Conservation (phyloP, 2,329 filamentous ascomycete species). For the Magnaporthales sp. region DNA sequence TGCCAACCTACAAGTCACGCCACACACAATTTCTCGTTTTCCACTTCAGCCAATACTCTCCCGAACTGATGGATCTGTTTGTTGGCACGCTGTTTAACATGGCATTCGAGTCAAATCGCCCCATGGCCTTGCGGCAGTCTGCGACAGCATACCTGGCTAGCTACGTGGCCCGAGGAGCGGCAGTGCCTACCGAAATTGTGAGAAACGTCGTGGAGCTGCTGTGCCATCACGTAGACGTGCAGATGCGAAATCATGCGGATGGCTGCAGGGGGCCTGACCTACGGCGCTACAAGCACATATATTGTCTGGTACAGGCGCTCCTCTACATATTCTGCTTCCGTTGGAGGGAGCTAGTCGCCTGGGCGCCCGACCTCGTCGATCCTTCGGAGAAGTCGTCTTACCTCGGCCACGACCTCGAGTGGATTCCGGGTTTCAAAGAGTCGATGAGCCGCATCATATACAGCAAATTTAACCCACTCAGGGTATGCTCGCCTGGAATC, state of each 20-base stretch:
- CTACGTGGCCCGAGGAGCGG: slow-evolving; percentile 84
- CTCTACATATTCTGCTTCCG: slow-evolving; percentile 97
- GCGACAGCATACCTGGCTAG: slow-evolving; percentile 89
- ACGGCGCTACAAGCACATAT: slow-evolving; percentile 75
- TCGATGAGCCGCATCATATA: slow-evolving; percentile 71
- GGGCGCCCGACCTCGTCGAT: slow-evolving; percentile 50
- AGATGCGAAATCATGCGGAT: slow-evolving; percentile 64
- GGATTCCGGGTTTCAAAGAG: slow-evolving; percentile 67
- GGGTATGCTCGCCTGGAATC: slow-evolving; percentile 85
- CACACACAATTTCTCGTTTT: slow-evolving; percentile 95
- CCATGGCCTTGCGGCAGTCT: slow-evolving; percentile 68
- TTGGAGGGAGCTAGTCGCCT: slow-evolving; percentile 79
- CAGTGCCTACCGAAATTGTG: slow-evolving; percentile 68
- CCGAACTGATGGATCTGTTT: slow-evolving; percentile 72
- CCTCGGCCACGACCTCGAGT: slow-evolving; percentile 64
- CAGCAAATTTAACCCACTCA: slow-evolving; percentile 86
- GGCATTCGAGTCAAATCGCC: slow-evolving; percentile 60
- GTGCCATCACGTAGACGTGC: slow-evolving; percentile 65
- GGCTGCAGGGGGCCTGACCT: slow-evolving; percentile 78
- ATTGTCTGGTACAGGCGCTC: slow-evolving; percentile 78
- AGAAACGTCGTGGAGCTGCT: slow-evolving; percentile 75
- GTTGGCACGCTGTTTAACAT: slow-evolving; percentile 67
- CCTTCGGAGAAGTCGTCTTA: slow-evolving; percentile 53
- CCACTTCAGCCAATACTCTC: slow-evolving; percentile 81
- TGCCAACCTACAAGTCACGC: slow-evolving; percentile 84